Conservation (phyloP, 768 basidiomycete species). For the Panellus pusillus region DNA sequence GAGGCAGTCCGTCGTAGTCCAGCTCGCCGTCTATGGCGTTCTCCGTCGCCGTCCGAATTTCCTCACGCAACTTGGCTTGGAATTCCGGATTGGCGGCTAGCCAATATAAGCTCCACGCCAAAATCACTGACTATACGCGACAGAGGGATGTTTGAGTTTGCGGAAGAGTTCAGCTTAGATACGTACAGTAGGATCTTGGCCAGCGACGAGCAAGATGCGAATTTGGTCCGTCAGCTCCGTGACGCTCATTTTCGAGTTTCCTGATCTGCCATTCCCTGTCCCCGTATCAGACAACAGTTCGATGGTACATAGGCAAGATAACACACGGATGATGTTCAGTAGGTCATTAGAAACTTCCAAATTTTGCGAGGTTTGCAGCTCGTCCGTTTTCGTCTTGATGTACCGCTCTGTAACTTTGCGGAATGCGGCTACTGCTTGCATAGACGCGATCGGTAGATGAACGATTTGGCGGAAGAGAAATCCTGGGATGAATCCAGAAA, state of each 20-base stretch:
- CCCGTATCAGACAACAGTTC: not conserved
- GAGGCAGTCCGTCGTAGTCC: not conserved
- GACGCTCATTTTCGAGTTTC: slow-evolving; percentile 11
- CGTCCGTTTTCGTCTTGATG: slow-evolving; percentile 1
- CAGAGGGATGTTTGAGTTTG: too few relatives aligned
- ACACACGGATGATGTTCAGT: not conserved
- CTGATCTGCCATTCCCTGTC: slow-evolving; percentile 6
- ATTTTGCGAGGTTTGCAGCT: not conserved
- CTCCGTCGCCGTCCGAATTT: not conserved
- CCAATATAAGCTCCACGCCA: not conserved
- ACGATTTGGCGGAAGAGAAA: slow-evolving; percentile 7
- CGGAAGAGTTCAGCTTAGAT: slow-evolving; percentile 5
- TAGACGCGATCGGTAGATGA: slow-evolving; percentile 2
- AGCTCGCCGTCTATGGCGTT: not conserved
- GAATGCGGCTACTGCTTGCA: slow-evolving; percentile 1
- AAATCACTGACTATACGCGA: not conserved
- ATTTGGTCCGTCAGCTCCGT: slow-evolving; percentile 12
- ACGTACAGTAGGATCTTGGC: slow-evolving; percentile 13
- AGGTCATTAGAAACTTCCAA: slow-evolving; percentile 4
- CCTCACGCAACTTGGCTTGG: not conserved
- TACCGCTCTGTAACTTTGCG: not conserved
- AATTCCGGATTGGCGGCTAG: not conserved
- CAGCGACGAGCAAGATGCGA: slow-evolving; percentile 7
- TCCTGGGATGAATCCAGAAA: not conserved
- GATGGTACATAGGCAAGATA: not conserved